phyloP scores from a whole-genome alignment of 2,329 filamentous ascomycete species.

The Arachnomyces sp. region DNA sequence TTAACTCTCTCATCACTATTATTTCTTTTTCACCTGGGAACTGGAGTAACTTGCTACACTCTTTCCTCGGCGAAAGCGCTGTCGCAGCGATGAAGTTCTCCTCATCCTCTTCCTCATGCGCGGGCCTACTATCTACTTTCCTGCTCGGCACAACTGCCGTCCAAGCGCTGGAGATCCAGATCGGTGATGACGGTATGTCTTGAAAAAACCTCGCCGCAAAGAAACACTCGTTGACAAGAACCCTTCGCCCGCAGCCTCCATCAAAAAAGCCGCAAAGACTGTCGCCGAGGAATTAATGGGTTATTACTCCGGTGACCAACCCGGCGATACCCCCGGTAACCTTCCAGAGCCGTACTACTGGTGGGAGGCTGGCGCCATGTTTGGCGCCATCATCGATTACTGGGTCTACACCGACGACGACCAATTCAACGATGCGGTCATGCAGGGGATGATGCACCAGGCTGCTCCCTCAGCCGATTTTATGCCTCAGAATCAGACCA shows the following conservation, averaged over 20 bases:
- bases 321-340: constrained; percentile 23
- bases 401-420: constrained; percentile 74
- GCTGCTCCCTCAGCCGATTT: constrained; percentile 59
- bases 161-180: constrained; percentile 7
- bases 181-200: constrained; percentile 10
- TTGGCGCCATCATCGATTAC: constrained; percentile 62
- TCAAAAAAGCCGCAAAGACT: constrained; percentile 24
- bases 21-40: too few species aligned
- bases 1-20: too few species aligned
- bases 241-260: constrained; percentile 17
- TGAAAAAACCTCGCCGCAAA: background rate
- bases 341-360: constrained; percentile 28
- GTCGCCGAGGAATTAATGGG: constrained; percentile 25
- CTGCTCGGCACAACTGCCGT: background rate
- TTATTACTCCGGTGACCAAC: constrained; percentile 26
- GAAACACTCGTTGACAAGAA: too few species aligned
- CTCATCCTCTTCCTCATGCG: background rate
- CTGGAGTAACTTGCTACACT: too few species aligned
- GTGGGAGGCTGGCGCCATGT: constrained; percentile 32
- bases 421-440: constrained; percentile 56
- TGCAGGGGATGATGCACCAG: constrained; percentile 57
- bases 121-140: background rate
- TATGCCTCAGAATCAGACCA: constrained; percentile 50
- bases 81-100: constrained; percentile 2
- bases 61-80: background rate